These are phyloP conservation scores for Boletellus dicymbophilus DNA, from an alignment of 1,284 basidiomycete species.

Conservation along the genomic window DNA sequence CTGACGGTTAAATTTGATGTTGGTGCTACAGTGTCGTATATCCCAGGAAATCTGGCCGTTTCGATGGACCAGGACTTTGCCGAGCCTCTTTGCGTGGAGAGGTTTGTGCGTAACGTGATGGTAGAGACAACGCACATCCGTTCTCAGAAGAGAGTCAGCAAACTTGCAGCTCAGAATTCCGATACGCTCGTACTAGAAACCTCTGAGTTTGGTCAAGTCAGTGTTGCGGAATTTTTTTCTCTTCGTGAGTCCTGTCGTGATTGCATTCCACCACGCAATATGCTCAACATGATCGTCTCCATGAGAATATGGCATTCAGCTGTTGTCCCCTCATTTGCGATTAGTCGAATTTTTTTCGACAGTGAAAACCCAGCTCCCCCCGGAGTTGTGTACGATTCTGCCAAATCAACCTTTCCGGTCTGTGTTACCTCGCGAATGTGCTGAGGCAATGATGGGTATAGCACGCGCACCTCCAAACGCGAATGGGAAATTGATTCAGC, in stretches of 20 bases:
- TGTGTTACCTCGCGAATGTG: slow-evolving; percentile 72
- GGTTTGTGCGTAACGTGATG: slow-evolving; percentile 63
- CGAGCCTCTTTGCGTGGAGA: slow-evolving; percentile 54
- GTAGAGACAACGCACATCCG: slow-evolving; percentile 64
- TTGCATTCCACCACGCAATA: too few relatives aligned
- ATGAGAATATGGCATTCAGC: slow-evolving; percentile 63
- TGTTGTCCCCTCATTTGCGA: slow-evolving; percentile 57
- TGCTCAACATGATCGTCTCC: too few relatives aligned
- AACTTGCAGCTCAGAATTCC: slow-evolving; percentile 48
- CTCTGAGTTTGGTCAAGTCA: slow-evolving; percentile 51
- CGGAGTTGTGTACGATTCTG: slow-evolving; percentile 75
- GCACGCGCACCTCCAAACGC: slow-evolving; percentile 73
- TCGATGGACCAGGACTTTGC: slow-evolving; percentile 60
- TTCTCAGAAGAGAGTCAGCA: slow-evolving; percentile 69
- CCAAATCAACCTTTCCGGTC: slow-evolving; percentile 73
- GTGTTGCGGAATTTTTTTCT: slow-evolving; percentile 67
- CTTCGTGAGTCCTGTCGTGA: neutral
- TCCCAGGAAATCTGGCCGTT: slow-evolving; percentile 60
- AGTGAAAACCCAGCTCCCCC: slow-evolving; percentile 59
- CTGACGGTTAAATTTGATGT: slow-evolving; percentile 85
- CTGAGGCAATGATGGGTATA: slow-evolving; percentile 68
- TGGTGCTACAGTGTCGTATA: slow-evolving; percentile 80
- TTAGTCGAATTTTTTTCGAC: slow-evolving; percentile 70
- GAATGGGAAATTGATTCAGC: slow-evolving; percentile 69
- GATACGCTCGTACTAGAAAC: slow-evolving; percentile 57